Percentiles rank a stretch among this genome's conserved stretches.
Conservation (phyloP, 306 rosid species). For the Dalbergia oliveri region DNA sequence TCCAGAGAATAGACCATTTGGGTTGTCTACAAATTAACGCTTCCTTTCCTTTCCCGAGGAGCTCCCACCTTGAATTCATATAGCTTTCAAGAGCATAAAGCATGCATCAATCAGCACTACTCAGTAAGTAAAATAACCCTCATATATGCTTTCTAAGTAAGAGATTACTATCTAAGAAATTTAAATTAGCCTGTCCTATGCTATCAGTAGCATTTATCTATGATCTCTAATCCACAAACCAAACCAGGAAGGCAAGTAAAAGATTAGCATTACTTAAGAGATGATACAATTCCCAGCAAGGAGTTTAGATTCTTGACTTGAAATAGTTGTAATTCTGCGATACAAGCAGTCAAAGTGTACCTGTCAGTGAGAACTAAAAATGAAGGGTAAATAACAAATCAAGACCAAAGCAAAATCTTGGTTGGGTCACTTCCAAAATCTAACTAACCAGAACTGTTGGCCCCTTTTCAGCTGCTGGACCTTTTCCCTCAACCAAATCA, state of each 20-base stretch:
- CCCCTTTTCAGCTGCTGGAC: slow-evolving; percentile 78
- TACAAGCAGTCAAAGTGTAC: slow-evolving; percentile 94
- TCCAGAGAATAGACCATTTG: no score
- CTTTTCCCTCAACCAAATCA: slow-evolving; percentile 87
- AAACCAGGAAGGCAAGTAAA: slow-evolving; percentile 17
- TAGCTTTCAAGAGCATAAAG: slow-evolving; percentile 64
- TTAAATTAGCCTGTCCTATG: no score
- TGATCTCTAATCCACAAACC: neutral
- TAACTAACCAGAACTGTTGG: slow-evolving; percentile 73
- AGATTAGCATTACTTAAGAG: slow-evolving; percentile 66
- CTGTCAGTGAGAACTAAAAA: slow-evolving; percentile 45
- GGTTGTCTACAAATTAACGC: slow-evolving; percentile 88
- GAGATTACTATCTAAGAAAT: slow-evolving; percentile 19
- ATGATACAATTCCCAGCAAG: slow-evolving; percentile 90
- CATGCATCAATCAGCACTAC: slow-evolving; percentile 33
- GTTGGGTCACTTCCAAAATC: neutral
- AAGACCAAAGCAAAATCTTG: neutral
- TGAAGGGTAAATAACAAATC: neutral
- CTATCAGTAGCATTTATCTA: neutral
- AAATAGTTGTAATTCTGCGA: slow-evolving; percentile 80
- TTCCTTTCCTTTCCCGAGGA: slow-evolving; percentile 92
- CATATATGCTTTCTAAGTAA: neutral
- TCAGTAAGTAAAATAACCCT: slow-evolving; percentile 29
- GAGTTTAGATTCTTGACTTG: slow-evolving; percentile 93
- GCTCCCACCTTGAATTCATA: slow-evolving; percentile 91